Evolutionary conservation across 306 rosid species (phyloP).

Genomic region (Quercus dentata): DNA sequence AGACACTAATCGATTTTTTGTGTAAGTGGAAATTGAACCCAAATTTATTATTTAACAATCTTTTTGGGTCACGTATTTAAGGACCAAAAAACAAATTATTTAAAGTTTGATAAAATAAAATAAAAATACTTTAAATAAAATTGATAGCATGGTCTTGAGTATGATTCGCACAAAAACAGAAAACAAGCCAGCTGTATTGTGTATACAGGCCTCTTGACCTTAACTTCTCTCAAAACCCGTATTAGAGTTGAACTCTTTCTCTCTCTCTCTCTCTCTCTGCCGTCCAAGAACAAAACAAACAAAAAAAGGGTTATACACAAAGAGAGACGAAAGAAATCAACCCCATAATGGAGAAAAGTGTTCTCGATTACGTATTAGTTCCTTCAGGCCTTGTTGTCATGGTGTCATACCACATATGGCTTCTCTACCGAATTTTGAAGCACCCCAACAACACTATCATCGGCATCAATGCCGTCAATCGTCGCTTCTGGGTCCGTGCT

Average conservation of each 20-base stretch:
- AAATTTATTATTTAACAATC: no score
- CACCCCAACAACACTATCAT: conserved; percentile 70
- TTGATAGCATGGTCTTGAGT: no score
- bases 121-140: no score
- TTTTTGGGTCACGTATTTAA: no score
- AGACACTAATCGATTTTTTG: accelerated
- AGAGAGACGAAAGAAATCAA: conserved; percentile 3
- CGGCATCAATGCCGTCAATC: conserved; percentile 83
- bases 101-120: no score
- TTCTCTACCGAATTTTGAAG: conserved; percentile 41
- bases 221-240: conserved; percentile 18
- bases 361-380: conserved; percentile 49
- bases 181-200: no score
- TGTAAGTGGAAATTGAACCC: accelerated
- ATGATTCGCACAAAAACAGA: no score
- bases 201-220: no score
- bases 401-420: conserved; percentile 78
- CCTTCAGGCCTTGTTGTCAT: conserved; percentile 56
- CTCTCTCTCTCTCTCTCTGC: background rate
- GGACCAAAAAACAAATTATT: no score
- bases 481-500: conserved; percentile 86
- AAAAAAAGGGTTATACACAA: background rate
- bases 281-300: background rate
- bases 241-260: conserved; percentile 7
- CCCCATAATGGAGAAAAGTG: conserved; percentile 46